Percentiles rank a stretch among this genome's conserved stretches.
Evolutionary conservation across 306 rosid species (phyloP).

Genomic region (Castanospermum australe): DNA sequence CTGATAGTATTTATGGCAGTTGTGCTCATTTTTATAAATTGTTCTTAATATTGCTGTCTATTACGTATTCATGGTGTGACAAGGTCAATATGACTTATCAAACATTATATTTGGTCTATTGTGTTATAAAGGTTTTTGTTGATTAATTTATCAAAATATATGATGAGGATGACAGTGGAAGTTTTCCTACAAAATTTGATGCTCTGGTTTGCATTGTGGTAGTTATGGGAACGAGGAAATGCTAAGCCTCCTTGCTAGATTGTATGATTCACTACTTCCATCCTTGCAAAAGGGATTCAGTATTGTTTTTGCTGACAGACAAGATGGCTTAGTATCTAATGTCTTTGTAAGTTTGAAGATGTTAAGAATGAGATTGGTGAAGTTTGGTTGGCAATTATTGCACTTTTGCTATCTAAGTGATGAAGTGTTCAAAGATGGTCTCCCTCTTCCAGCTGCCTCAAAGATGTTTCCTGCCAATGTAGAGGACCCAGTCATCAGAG

Average conservation of each 20-base stretch:
- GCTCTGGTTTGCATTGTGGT: conserved; percentile 31
- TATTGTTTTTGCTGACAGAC: conserved; percentile 38
- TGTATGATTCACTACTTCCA: conserved; percentile 90
- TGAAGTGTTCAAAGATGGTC: conserved; percentile 55
- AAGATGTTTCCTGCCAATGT: conserved; percentile 94
- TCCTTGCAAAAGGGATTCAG: conserved; percentile 53
- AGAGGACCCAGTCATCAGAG: conserved; percentile 87
- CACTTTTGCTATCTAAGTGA: conserved; percentile 82
- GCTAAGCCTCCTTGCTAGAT: conserved; percentile 71
- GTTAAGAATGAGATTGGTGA: conserved; percentile 71
- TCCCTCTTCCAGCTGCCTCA: conserved; percentile 59
- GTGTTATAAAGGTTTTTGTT: background rate
- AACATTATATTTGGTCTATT: conserved; percentile 3
- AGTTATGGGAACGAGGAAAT: conserved; percentile 83
- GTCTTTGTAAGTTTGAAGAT: conserved; percentile 67
- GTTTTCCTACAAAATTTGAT: background rate
- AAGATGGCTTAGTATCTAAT: conserved; percentile 47
- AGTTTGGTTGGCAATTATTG: conserved; percentile 81
- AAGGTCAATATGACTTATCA: background rate
- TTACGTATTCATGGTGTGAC: background rate
- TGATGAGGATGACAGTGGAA: background rate
- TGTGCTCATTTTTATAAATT: background rate
- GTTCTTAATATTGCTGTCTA: background rate
- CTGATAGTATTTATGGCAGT: background rate
- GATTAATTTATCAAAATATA: background rate